phyloP scores from a whole-genome alignment of 1,139 yeast genomes.

The Scheffersomyces cryptocercus region DNA sequence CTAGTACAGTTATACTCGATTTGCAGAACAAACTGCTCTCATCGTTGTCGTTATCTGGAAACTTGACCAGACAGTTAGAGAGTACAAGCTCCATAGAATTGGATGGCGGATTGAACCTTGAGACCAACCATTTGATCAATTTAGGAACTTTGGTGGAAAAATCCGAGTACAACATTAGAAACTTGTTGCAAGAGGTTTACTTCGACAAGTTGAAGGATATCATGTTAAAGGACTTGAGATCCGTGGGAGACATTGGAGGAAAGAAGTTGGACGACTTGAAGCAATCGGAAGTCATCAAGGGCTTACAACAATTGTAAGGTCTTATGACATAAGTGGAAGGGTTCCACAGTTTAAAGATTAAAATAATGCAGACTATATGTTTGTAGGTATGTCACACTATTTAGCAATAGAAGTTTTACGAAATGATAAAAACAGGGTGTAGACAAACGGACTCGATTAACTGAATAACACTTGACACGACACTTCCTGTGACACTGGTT shows the following conservation, averaged over 20 bases:
- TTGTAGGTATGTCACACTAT: no score
- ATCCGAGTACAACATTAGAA: conserved; percentile 83
- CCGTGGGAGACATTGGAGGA: conserved; percentile 43
- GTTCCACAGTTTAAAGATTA: no score
- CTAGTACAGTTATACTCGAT: conserved; percentile 86
- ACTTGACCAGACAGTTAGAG: conserved; percentile 79
- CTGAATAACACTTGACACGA: no score
- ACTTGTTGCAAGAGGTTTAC: conserved; percentile 87
- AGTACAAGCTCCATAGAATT: conserved; percentile 41
- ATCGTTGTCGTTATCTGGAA: conserved; percentile 70
- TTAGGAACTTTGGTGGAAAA: conserved; percentile 87
- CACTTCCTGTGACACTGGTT: no score
- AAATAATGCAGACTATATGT: no score
- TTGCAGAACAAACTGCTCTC: conserved; percentile 35
- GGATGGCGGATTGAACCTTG: conserved; percentile 40
- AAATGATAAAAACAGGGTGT: no score
- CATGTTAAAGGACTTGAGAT: conserved; percentile 64
- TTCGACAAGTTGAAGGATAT: conserved; percentile 94
- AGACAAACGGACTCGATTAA: no score
- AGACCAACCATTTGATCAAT: conserved; percentile 75
- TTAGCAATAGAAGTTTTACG: no score
- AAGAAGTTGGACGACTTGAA: conserved; percentile 40
- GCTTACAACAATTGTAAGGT: conserved; percentile 34
- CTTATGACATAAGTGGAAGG: no score
- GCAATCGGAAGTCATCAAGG: conserved; percentile 54